These are phyloP conservation scores for Curvularia lunata DNA, from an alignment of 2,329 filamentous ascomycete species.

Conservation along the genomic window DNA sequence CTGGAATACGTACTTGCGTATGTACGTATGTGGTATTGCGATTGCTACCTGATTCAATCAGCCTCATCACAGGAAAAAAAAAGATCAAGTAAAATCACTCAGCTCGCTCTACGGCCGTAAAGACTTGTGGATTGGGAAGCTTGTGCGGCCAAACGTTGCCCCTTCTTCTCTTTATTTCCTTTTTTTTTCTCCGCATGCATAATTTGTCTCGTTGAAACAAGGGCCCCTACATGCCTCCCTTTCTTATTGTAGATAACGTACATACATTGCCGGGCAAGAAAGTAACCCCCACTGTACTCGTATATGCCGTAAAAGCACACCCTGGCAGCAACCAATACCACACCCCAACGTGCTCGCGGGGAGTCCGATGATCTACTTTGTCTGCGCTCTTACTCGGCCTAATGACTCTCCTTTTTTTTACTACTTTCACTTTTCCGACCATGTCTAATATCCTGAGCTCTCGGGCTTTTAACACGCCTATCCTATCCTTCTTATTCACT, in stretches of 20 bases:
- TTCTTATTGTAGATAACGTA: not conserved
- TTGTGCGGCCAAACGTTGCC: not conserved
- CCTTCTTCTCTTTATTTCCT: not conserved
- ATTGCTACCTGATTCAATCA: not conserved
- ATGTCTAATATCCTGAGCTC: too few relatives aligned
- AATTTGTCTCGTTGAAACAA: slow-evolving; percentile 24
- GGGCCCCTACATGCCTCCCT: not conserved
- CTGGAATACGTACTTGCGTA: not conserved
- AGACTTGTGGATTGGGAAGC: not conserved
- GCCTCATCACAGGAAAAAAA: slow-evolving; percentile 21
- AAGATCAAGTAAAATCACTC: slow-evolving; percentile 14
- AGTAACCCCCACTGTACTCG: not conserved
- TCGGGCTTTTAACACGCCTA: too few relatives aligned
- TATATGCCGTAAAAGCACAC: not conserved
- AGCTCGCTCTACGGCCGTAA: not conserved
- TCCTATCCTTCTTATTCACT: too few relatives aligned
- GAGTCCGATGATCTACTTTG: not conserved
- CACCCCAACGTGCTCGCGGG: not conserved
- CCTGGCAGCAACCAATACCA: not conserved
- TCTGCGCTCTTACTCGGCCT: not conserved
- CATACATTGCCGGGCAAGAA: not conserved
- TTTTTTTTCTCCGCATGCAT: slow-evolving; percentile 24
- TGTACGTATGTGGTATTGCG: not conserved
- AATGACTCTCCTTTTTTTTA: not conserved
- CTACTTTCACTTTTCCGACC: too few relatives aligned